Evolutionary conservation across 1,284 basidiomycete genomes (phyloP).

Genomic region (Ceratobasidium theobromae): DNA sequence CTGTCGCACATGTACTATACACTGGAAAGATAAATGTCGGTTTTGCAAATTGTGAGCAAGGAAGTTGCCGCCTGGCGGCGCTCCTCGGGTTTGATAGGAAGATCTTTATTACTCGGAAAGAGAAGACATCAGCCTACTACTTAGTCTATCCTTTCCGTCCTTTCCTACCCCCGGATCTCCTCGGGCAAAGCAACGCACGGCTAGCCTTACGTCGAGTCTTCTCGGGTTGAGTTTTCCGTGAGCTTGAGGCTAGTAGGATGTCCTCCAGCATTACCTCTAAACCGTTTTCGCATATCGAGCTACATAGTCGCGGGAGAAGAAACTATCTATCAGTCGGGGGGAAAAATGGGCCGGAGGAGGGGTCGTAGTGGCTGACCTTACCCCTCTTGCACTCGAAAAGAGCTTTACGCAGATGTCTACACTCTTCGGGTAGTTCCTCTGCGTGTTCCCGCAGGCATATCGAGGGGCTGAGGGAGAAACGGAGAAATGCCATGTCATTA

Average conservation of each 20-base stretch:
- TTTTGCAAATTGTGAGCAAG: no score
- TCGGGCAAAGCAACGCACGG: no score
- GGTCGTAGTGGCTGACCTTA: slow-evolving; percentile 1
- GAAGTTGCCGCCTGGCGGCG: no score
- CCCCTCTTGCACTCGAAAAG: slow-evolving; percentile 19
- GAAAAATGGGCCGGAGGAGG: neutral
- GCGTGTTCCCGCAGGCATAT: slow-evolving; percentile 12
- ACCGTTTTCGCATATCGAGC: slow-evolving; percentile 24
- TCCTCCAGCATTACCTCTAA: slow-evolving; percentile 14
- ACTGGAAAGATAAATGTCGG: no score
- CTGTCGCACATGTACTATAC: no score
- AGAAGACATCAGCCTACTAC: no score
- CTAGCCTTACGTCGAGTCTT: neutral
- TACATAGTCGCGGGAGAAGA: no score
- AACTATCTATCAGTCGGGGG: neutral
- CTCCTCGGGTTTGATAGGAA: no score
- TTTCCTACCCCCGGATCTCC: no score
- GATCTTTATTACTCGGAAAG: no score
- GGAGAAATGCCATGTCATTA: neutral
- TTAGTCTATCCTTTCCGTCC: no score
- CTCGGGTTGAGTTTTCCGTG: neutral
- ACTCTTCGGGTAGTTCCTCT: slow-evolving; percentile 9
- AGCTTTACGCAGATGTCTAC: slow-evolving; percentile 17
- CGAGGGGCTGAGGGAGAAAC: slow-evolving; percentile 12
- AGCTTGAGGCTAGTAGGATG: neutral